Percentiles rank a stretch among this genome's conserved stretches.
Conservation (phyloP, 495 filamentous ascomycete species). For the Trichoderma gamsii region DNA sequence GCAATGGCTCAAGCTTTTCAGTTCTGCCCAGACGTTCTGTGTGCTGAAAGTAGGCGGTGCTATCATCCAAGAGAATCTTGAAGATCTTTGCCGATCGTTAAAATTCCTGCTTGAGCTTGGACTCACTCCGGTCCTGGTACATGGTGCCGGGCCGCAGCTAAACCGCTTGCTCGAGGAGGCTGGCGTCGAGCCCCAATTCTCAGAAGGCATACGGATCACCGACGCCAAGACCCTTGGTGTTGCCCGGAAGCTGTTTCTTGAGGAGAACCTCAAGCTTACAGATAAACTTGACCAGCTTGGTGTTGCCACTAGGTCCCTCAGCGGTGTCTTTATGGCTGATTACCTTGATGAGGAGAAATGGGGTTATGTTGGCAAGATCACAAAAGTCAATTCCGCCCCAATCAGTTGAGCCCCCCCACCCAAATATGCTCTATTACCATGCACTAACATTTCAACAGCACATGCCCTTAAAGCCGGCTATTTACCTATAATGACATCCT, state of each 20-base stretch:
- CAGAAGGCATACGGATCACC: constrained; percentile 93
- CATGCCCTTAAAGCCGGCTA: constrained; percentile 82
- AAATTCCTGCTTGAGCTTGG: constrained; percentile 94
- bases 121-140: constrained; percentile 91
- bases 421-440: too few species aligned
- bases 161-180: constrained; percentile 89
- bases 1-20: too few species aligned
- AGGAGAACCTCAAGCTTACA: constrained; percentile 93
- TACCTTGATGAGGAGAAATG: constrained; percentile 94
- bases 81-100: constrained; percentile 79
- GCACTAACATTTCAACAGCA: too few species aligned
- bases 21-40: constrained; percentile 42
- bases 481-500: constrained; percentile 90
- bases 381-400: constrained; percentile 72
- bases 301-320: constrained; percentile 83
- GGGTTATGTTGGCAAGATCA: constrained; percentile 92
- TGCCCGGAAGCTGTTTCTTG: constrained; percentile 83
- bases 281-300: constrained; percentile 88
- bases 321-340: constrained; percentile 89
- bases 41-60: constrained; percentile 40
- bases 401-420: constrained; percentile 58
- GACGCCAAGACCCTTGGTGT: constrained; percentile 92
- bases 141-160: constrained; percentile 92
- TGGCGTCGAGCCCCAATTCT: constrained; percentile 91
- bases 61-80: constrained; percentile 48